Conservation (phyloP, 257 asterid species). For the Solanum medicagineum region DNA sequence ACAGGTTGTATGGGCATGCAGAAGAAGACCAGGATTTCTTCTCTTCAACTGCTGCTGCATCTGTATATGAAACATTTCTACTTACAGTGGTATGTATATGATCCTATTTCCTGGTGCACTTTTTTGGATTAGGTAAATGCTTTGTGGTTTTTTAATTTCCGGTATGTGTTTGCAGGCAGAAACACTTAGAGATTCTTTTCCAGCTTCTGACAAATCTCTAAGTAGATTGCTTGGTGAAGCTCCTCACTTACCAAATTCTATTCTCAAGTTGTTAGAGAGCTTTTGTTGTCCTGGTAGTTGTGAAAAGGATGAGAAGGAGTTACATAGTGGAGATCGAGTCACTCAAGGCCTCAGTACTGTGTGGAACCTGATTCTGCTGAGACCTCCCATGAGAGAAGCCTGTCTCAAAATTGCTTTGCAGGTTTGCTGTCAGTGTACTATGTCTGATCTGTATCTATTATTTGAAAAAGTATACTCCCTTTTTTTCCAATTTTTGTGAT, state of each 20-base stretch:
- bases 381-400: slow-evolving; percentile 88
- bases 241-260: slow-evolving; percentile 78
- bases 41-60: slow-evolving; percentile 76
- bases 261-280: slow-evolving; percentile 61
- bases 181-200: slow-evolving; percentile 77
- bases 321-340: slow-evolving; percentile 81
- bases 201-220: slow-evolving; percentile 94
- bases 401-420: slow-evolving; percentile 80
- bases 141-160: slow-evolving; percentile 4
- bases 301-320: slow-evolving; percentile 52
- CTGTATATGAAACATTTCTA: slow-evolving; percentile 86
- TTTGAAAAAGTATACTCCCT: not conserved
- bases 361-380: slow-evolving; percentile 81
- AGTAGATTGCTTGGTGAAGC: slow-evolving; percentile 89
- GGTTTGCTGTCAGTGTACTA: slow-evolving; percentile 30
- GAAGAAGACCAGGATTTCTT: slow-evolving; percentile 85
- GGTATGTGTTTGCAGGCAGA: slow-evolving; percentile 56
- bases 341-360: slow-evolving; percentile 92
- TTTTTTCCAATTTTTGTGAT: not conserved
- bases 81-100: slow-evolving; percentile 60
- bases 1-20: slow-evolving; percentile 94
- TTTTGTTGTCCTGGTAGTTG: slow-evolving; percentile 73
- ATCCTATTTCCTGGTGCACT: slow-evolving; percentile 8
- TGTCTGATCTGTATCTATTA: slow-evolving; percentile 1
- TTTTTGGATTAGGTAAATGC: slow-evolving; percentile 5